Evolutionary conservation across 1,139 yeast genomes (phyloP).

Genomic region (Suhomyces anneliseae): DNA sequence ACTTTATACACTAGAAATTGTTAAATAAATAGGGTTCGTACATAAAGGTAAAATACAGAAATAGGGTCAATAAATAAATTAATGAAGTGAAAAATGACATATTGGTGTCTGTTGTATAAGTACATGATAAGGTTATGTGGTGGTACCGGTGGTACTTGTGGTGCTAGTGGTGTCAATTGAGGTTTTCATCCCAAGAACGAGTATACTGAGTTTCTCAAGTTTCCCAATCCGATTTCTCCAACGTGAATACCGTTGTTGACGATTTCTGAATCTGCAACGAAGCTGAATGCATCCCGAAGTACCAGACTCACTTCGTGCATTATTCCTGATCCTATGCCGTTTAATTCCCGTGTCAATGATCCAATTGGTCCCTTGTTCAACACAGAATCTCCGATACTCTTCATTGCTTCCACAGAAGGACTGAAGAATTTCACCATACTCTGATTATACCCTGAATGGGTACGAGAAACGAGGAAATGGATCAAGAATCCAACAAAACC

Average conservation of each 20-base stretch:
- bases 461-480: constrained; percentile 35
- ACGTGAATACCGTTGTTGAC: constrained; percentile 20
- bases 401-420: constrained; percentile 1
- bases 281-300: constrained; percentile 14
- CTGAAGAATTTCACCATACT: constrained; percentile 11
- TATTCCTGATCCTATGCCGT: constrained; percentile 11
- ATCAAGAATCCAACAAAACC: constrained; percentile 44
- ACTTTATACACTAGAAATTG: not conserved
- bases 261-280: constrained; percentile 18
- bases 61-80: not conserved
- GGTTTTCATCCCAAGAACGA: constrained; percentile 10
- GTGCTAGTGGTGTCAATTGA: not conserved
- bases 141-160: not conserved
- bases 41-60: not conserved
- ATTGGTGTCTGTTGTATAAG: not conserved
- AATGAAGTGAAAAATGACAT: not conserved
- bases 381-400: not conserved
- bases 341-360: not conserved
- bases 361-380: not conserved
- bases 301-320: constrained; percentile 14
- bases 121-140: not conserved
- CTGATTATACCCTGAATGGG: constrained; percentile 16
- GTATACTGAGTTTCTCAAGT: constrained; percentile 22
- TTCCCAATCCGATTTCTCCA: constrained; percentile 37
- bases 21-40: not conserved